Percentiles rank a stretch among this genome's conserved stretches.
Conservation (phyloP, 208 protist genomes). For the Wallacemonas collosoma region DNA sequence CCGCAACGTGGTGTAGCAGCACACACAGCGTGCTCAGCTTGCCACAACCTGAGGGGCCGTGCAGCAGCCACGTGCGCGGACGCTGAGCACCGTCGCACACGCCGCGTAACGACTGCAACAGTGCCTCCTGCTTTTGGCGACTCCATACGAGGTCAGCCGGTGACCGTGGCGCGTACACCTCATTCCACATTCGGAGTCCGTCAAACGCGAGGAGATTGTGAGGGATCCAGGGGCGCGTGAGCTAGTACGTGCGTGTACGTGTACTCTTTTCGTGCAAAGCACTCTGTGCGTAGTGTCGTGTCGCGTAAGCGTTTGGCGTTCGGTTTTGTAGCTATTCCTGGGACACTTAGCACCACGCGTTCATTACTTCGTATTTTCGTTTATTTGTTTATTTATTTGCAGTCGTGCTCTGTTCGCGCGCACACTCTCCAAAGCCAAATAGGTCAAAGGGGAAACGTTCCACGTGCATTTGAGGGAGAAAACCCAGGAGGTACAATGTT, state of each 20-base stretch:
- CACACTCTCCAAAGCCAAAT: no score
- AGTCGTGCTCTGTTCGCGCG: background rate
- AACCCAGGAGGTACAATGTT: background rate
- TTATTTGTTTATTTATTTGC: background rate
- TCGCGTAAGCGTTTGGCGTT: no score
- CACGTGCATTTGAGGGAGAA: background rate
- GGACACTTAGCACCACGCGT: no score
- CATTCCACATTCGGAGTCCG: conserved; percentile 56
- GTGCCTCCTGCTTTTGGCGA: conserved; percentile 56
- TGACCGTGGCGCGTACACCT: conserved; percentile 61
- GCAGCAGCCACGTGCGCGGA: conserved; percentile 58
- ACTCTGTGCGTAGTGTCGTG: no score
- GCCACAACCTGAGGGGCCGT: conserved; percentile 76
- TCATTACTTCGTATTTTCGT: background rate
- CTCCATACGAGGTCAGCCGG: conserved; percentile 69
- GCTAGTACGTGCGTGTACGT: no score
- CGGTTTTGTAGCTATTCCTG: no score
- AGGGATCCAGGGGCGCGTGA: no score
- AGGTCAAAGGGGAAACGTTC: no score
- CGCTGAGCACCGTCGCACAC: conserved; percentile 19
- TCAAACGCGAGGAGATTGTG: no score
- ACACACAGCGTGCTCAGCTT: conserved; percentile 69
- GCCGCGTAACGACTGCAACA: conserved; percentile 37
- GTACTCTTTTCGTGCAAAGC: no score
- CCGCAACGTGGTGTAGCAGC: conserved; percentile 33